These are phyloP conservation scores for Asterionellopsis glacialis DNA, from an alignment of 108 stramenopile species.

Conservation along the genomic window DNA sequence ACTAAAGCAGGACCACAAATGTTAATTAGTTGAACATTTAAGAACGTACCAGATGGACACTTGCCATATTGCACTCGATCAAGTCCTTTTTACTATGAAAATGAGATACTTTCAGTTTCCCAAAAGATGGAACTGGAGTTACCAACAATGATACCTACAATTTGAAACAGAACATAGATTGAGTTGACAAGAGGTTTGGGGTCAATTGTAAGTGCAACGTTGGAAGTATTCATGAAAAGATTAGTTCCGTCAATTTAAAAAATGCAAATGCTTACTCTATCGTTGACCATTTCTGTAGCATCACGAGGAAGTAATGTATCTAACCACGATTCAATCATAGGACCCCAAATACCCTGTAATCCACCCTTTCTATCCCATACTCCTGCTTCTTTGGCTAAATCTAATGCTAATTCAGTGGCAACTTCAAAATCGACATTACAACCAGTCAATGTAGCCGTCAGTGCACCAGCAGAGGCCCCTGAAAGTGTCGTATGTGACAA, in stretches of 20 bases:
- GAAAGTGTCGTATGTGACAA: conserved; percentile 32
- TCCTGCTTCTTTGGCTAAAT: conserved; percentile 59
- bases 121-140: conserved; percentile 61
- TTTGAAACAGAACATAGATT: conserved; percentile 18
- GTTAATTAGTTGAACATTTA: neutral
- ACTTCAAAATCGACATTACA: conserved; percentile 63
- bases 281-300: conserved; percentile 40
- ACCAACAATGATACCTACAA: conserved; percentile 50
- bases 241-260: no score
- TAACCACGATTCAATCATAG: conserved; percentile 79
- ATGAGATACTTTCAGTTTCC: conserved; percentile 46
- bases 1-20: neutral
- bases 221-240: neutral
- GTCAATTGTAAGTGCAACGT: neutral
- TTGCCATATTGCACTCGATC: conserved; percentile 85
- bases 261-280: conserved; percentile 24
- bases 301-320: conserved; percentile 66
- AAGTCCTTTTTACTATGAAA: conserved; percentile 69
- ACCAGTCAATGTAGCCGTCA: conserved; percentile 76
- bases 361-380: conserved; percentile 81
- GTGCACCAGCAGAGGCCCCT: conserved; percentile 87
- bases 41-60: conserved; percentile 76
- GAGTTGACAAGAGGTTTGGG: neutral
- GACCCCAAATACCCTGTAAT: conserved; percentile 87
- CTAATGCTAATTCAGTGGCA: conserved; percentile 77